Percentiles rank a stretch among this genome's conserved stretches.
Conservation (phyloP, 2,329 filamentous ascomycete genomes). For the Reticulascus tulasneorum region DNA sequence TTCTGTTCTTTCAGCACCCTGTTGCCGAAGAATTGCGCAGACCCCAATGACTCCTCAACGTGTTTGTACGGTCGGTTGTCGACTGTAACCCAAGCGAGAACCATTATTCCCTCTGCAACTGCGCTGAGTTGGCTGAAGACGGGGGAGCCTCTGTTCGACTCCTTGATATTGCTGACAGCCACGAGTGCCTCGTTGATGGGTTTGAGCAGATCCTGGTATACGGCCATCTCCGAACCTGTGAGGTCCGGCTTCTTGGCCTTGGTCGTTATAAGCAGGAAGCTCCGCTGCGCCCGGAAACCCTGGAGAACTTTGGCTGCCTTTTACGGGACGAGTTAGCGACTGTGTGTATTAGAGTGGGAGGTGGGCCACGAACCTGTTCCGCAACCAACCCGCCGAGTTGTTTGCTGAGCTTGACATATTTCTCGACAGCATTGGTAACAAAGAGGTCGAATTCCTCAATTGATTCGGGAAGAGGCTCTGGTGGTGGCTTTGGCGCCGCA, state of each 20-base stretch:
- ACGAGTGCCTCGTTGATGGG: constrained; percentile 82
- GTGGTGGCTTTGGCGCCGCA: constrained; percentile 40
- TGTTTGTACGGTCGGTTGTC: constrained; percentile 80
- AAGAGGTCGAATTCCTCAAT: constrained; percentile 85
- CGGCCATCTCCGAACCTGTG: constrained; percentile 51
- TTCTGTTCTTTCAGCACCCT: constrained; percentile 88
- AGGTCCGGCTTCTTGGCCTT: constrained; percentile 90
- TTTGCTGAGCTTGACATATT: constrained; percentile 74
- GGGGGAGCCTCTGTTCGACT: constrained; percentile 71
- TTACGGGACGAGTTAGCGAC: not conserved
- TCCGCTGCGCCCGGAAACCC: constrained; percentile 80
- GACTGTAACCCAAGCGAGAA: constrained; percentile 85
- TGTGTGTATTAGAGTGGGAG: too few relatives aligned
- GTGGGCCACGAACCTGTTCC: constrained; percentile 71
- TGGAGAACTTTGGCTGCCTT: constrained; percentile 50
- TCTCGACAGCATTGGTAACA: constrained; percentile 67
- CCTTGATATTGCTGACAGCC: constrained; percentile 74
- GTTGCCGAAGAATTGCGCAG: constrained; percentile 93
- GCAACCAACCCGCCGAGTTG: constrained; percentile 73
- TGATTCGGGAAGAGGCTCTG: constrained; percentile 64
- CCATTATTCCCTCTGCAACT: constrained; percentile 84
- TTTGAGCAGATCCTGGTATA: constrained; percentile 75
- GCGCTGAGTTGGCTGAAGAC: constrained; percentile 80
- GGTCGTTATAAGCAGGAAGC: constrained; percentile 81
- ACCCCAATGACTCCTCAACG: constrained; percentile 75